phyloP scores from a whole-genome alignment of 371 early-diverging fungal genomes.

The Amoeboaphelidium occidentale region DNA sequence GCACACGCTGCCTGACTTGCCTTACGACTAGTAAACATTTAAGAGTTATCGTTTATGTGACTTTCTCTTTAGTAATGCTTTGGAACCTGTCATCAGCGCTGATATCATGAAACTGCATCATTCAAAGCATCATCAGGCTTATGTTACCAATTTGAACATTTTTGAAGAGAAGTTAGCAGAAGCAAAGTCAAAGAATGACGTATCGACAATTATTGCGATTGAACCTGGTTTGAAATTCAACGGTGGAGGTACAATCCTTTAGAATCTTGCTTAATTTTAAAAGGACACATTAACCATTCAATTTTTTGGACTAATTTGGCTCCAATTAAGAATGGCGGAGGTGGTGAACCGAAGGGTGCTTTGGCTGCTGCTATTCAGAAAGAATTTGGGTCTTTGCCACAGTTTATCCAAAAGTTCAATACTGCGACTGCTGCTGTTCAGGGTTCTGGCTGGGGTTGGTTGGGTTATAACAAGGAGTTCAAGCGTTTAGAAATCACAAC shows the following conservation, averaged over 20 bases:
- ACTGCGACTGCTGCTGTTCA: constrained; percentile 60
- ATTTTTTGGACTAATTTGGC: constrained; percentile 88
- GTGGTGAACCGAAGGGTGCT: constrained; percentile 32
- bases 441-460: constrained; percentile 97
- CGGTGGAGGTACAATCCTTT: constrained; percentile 47
- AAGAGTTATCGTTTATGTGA: background rate
- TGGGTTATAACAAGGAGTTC: constrained; percentile 56
- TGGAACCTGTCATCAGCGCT: constrained; percentile 16
- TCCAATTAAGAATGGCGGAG: constrained; percentile 50
- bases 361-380: constrained; percentile 43
- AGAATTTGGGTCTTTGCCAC: constrained; percentile 69
- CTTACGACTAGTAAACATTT: constrained; percentile 5
- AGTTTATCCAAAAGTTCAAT: constrained; percentile 54
- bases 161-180: constrained; percentile 39
- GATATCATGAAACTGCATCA: constrained; percentile 95
- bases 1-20: constrained; percentile 5
- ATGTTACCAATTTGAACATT: constrained; percentile 35
- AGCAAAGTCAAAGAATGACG: constrained; percentile 39
- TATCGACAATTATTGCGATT: constrained; percentile 39
- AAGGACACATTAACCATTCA: constrained; percentile 90
- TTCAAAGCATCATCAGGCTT: constrained; percentile 78
- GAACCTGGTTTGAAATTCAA: constrained; percentile 70
- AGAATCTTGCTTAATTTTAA: background rate
- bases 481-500: constrained; percentile 63
- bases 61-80: constrained; percentile 1